Evolutionary conservation across 805 yeast species (phyloP).

Genomic region (Saturnispora ahearnii): DNA sequence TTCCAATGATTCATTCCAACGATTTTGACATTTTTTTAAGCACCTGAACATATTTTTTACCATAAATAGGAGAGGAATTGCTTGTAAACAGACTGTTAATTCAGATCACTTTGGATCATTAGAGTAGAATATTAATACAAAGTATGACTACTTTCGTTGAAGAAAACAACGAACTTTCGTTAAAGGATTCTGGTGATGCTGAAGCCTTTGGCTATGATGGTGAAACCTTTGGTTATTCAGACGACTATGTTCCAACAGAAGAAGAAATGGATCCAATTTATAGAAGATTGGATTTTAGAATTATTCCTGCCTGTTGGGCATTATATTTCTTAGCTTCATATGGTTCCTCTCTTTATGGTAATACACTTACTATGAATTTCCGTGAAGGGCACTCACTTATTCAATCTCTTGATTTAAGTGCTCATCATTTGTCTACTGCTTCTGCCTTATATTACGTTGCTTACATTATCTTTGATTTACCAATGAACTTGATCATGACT

Average conservation of each 20-base stretch:
- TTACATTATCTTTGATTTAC: constrained; percentile 75
- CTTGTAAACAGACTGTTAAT: background rate
- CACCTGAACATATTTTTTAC: background rate
- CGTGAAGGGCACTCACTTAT: constrained; percentile 51
- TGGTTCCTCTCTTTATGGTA: constrained; percentile 70
- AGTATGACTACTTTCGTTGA: background rate
- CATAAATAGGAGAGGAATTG: background rate
- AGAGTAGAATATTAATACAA: background rate
- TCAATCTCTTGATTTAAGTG: constrained; percentile 40
- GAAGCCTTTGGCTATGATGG: background rate
- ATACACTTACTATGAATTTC: constrained; percentile 70
- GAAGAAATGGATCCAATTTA: constrained; percentile 45
- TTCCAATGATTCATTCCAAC: background rate
- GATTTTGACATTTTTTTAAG: background rate
- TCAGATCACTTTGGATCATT: background rate
- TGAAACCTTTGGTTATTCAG: constrained; percentile 6
- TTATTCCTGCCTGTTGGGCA: constrained; percentile 77
- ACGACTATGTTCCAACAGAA: constrained; percentile 16
- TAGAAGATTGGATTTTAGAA: constrained; percentile 55
- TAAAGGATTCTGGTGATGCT: background rate
- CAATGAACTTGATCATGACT: constrained; percentile 85
- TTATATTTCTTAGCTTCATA: constrained; percentile 72
- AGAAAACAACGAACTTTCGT: background rate
- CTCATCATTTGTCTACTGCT: constrained; percentile 61
- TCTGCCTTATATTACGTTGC: constrained; percentile 79